phyloP scores from a whole-genome alignment of 108 stramenopile genomes.

The Cyclotella kingstonii region DNA sequence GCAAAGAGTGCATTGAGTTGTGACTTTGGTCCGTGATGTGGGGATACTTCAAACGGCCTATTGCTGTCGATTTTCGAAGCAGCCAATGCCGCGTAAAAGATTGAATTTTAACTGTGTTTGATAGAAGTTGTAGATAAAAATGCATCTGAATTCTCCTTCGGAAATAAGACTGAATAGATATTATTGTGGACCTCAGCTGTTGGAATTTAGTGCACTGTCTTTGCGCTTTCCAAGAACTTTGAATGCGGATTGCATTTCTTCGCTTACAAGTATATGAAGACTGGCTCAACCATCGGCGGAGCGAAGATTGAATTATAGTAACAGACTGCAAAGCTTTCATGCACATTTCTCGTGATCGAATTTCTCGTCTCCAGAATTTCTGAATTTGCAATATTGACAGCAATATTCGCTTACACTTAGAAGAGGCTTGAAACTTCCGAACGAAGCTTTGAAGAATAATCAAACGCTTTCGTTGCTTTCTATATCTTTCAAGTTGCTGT shows the following conservation, averaged over 20 bases:
- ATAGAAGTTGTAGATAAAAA: neutral
- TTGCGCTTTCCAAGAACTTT: neutral
- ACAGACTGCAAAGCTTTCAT: neutral
- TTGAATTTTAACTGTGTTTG: neutral
- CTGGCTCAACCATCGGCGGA: neutral
- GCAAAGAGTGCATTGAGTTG: neutral
- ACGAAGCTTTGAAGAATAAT: slow-evolving; percentile 1
- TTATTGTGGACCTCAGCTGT: neutral
- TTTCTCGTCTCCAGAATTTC: neutral
- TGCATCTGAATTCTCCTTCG: neutral
- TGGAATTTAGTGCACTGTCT: neutral
- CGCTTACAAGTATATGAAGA: neutral
- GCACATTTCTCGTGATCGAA: neutral
- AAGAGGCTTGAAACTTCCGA: neutral
- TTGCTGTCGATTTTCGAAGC: no score
- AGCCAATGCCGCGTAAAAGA: neutral
- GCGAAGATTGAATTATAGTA: neutral
- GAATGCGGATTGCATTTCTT: slow-evolving; percentile 3
- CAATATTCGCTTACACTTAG: neutral
- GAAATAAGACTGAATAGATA: slow-evolving; percentile 4
- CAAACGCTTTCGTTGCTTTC: neutral
- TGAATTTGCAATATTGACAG: neutral
- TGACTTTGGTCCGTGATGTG: neutral
- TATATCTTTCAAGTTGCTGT: neutral
- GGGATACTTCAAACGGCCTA: no score